These are phyloP conservation scores for Purpureocillium lavendulum DNA, from an alignment of 2,329 filamentous ascomycete genomes.

Conservation along the genomic window DNA sequence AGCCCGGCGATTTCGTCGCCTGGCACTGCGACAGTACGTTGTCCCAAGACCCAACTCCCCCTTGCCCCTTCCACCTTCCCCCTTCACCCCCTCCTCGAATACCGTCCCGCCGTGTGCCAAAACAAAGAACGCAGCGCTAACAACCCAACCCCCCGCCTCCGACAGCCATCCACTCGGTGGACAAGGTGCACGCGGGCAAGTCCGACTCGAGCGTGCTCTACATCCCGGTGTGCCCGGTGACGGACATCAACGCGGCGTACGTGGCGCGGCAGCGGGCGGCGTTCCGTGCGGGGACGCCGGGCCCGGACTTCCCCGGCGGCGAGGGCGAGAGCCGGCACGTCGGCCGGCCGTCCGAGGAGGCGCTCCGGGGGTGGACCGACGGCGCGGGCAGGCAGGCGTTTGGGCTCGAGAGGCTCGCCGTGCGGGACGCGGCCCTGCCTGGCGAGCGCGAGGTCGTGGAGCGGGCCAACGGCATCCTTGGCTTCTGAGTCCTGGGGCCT, in stretches of 20 bases:
- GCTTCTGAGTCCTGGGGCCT: constrained; percentile 19
- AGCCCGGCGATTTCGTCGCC: constrained; percentile 69
- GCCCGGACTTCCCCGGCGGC: constrained; percentile 65
- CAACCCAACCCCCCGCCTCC: not conserved
- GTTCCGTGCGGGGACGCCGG: constrained; percentile 59
- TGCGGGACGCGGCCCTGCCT: constrained; percentile 13
- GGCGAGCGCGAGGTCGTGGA: constrained; percentile 28
- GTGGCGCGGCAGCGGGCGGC: constrained; percentile 61
- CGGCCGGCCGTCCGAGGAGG: constrained; percentile 32
- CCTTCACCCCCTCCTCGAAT: not conserved
- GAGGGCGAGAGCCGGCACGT: constrained; percentile 53
- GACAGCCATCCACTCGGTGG: constrained; percentile 67
- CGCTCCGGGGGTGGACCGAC: constrained; percentile 23
- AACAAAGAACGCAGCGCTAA: no score
- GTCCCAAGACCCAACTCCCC: no score
- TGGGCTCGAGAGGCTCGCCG: constrained; percentile 32
- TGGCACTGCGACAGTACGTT: constrained; percentile 69
- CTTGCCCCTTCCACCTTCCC: no score
- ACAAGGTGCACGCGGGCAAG: constrained; percentile 63
- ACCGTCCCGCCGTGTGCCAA: no score
- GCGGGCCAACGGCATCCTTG: constrained; percentile 35
- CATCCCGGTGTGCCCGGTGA: constrained; percentile 79
- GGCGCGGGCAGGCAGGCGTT: constrained; percentile 31
- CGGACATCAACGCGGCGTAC: constrained; percentile 64
- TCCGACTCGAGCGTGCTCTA: constrained; percentile 79